Evolutionary conservation across 2,329 filamentous ascomycete species (phyloP), one percentile per base, ranked within the genome.

Genomic region (Penicillium sp.): DNA sequence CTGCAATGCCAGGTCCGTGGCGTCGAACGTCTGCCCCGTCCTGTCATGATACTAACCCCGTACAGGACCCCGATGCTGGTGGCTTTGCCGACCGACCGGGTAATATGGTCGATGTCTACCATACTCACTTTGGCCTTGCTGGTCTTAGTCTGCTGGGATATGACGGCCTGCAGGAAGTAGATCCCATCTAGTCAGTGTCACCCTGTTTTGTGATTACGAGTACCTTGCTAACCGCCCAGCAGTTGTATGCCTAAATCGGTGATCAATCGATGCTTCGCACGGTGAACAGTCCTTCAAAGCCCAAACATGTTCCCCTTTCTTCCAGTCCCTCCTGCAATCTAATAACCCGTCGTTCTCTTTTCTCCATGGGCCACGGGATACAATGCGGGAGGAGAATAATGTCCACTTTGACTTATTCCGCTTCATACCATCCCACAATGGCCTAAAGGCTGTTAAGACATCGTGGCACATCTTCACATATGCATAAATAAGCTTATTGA

Each of bases 71-170:
- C 1, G 84, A 94, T 41, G 69, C 77, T 19, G 93, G 93, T 17
- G 93, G 93, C 8, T 80, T 98, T 51, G 84, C 91, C 4, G 93
- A 98, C 69, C 75, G 90, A 46, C 91, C 93, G 7, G 90, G 87
- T 17, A 83, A 98, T 59, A 89, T 91, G 84, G 91, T 96, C 15
- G 93, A 98, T 71, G 90, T 98, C 21, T 98, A 94, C 73, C 93
- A 98, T 62, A 97, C 93, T 0, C 73, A 83, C 37, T 98, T 98
- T 64, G 89, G 87, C 16, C 70, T 96, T 49, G 86, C 90, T 14
- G 93, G 93, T 2, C 70, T 98, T 52, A 94, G 89, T 62, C 75
- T 98, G 40, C 70, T 97, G 18, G 81, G 81, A 8, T 87, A 86
- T 58, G 80, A 85, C 5, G 87, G 83, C 1, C 68, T 96, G 29